Evolutionary conservation across 1,284 basidiomycete species (phyloP).

Genomic region (Cutaneotrichosporon curvatum): DNA sequence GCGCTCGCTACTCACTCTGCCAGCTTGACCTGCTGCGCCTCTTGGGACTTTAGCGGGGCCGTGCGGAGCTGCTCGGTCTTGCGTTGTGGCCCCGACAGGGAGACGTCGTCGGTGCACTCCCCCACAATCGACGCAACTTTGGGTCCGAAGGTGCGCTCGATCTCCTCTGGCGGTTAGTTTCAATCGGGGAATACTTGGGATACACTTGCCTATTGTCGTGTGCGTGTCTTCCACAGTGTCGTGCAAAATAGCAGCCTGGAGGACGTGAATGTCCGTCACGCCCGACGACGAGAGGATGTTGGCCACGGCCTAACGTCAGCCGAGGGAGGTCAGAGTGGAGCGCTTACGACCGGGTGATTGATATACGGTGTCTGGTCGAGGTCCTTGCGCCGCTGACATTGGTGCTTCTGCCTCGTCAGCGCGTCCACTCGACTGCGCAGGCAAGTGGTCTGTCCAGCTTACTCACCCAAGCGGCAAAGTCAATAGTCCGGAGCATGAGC

Average conservation of each 20-base stretch:
- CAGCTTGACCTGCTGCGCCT: slow-evolving; percentile 47
- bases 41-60: slow-evolving; percentile 37
- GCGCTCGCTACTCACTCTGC: slow-evolving; percentile 33
- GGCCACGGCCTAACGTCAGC: slow-evolving; percentile 33
- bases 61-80: slow-evolving; percentile 45
- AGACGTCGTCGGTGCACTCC: slow-evolving; percentile 41
- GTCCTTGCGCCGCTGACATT: slow-evolving; percentile 45
- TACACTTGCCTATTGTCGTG: slow-evolving; percentile 34
- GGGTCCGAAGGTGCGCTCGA: slow-evolving; percentile 36
- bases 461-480: slow-evolving; percentile 45
- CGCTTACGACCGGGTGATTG: slow-evolving; percentile 42
- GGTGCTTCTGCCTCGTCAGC: slow-evolving; percentile 45
- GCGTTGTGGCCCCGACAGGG: slow-evolving; percentile 28
- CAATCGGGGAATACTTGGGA: neutral
- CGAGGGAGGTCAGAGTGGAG: neutral
- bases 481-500: slow-evolving; percentile 36
- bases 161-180: slow-evolving; percentile 27
- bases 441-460: neutral
- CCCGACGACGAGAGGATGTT: slow-evolving; percentile 42
- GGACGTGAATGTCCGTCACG: slow-evolving; percentile 35
- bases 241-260: slow-evolving; percentile 47
- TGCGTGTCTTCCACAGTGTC: slow-evolving; percentile 49
- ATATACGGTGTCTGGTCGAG: slow-evolving; percentile 45
- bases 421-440: no score
- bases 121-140: slow-evolving; percentile 44